Conservation (phyloP, 805 yeast species). For the Soucietia sequanensis region DNA sequence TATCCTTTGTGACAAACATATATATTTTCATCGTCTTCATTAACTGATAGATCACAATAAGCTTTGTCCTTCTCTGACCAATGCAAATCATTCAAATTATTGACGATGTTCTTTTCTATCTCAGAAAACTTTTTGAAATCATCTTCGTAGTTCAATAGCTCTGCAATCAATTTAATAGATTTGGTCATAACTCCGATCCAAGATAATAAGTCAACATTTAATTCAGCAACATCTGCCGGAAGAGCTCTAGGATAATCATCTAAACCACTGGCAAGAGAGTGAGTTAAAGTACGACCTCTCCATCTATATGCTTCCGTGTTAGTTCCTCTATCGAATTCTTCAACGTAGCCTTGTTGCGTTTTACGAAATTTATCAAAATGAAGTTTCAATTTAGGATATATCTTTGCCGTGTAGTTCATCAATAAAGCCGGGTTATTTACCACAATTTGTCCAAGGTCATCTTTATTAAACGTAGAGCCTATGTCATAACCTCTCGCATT, state of each 20-base stretch:
- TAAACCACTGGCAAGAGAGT: constrained; percentile 87
- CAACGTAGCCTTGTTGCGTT: constrained; percentile 74
- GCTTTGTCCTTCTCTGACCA: constrained; percentile 69
- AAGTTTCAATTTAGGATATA: constrained; percentile 72
- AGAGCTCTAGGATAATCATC: constrained; percentile 92
- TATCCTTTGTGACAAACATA: constrained; percentile 90
- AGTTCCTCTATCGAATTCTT: constrained; percentile 62
- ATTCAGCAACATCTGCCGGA: constrained; percentile 81
- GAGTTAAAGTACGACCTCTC: constrained; percentile 86
- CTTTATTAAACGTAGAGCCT: constrained; percentile 7
- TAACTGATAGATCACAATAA: constrained; percentile 82
- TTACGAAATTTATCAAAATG: constrained; percentile 85
- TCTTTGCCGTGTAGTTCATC: constrained; percentile 52
- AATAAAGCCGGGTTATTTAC: constrained; percentile 59
- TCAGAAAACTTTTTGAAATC: constrained; percentile 55
- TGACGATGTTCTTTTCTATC: constrained; percentile 55
- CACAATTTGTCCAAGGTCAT: constrained; percentile 50
- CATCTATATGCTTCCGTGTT: constrained; percentile 76
- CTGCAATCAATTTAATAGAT: constrained; percentile 74
- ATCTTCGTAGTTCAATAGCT: constrained; percentile 52
- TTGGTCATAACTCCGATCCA: constrained; percentile 95
- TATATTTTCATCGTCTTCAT: constrained; percentile 63
- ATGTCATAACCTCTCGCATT: constrained; percentile 17
- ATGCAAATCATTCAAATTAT: constrained; percentile 70
- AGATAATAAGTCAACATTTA: constrained; percentile 83